Percentiles rank a stretch among this genome's conserved stretches.
Evolutionary conservation across 2,329 filamentous ascomycete genomes (phyloP).

Genomic region (Blumeria graminis): DNA sequence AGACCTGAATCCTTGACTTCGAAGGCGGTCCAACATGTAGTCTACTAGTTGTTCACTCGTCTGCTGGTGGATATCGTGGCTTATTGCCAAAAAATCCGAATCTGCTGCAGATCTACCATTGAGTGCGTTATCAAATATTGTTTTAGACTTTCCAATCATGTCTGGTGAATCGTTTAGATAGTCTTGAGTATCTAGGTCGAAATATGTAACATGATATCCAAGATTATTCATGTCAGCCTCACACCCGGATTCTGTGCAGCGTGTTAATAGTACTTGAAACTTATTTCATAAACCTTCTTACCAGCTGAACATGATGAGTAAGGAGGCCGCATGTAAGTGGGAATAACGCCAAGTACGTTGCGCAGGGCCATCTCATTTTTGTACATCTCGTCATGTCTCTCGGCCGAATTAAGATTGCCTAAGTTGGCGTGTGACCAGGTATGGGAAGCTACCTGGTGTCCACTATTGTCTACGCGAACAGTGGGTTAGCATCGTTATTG

Average conservation of each 20-base stretch:
- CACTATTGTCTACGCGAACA: conserved; percentile 17
- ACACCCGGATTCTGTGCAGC: conserved; percentile 10
- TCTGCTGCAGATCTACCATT: conserved; percentile 4
- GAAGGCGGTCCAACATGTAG: conserved; percentile 14
- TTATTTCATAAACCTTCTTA: not conserved
- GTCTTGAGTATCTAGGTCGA: conserved; percentile 25
- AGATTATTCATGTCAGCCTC: conserved; percentile 17
- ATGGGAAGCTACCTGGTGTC: conserved; percentile 35
- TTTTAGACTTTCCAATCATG: conserved; percentile 21
- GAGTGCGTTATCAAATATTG: conserved; percentile 13
- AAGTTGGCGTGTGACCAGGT: conserved; percentile 28
- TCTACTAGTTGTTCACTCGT: conserved; percentile 14
- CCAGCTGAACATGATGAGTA: conserved; percentile 20
- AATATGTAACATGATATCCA: conserved; percentile 25
- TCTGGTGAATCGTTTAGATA: conserved; percentile 21
- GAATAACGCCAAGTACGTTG: conserved; percentile 27
- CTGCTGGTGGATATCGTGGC: conserved; percentile 18
- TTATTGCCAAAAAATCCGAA: conserved; percentile 23
- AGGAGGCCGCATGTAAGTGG: conserved; percentile 26
- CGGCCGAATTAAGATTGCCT: conserved; percentile 18
- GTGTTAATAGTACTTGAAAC: not conserved
- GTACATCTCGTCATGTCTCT: conserved; percentile 24
- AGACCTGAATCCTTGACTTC: conserved; percentile 14
- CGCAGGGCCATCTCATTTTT: conserved; percentile 29
- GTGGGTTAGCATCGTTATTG: not conserved